Conservation (phyloP, 2,329 filamentous ascomycete species). For the Cladobotryum protrusum region DNA sequence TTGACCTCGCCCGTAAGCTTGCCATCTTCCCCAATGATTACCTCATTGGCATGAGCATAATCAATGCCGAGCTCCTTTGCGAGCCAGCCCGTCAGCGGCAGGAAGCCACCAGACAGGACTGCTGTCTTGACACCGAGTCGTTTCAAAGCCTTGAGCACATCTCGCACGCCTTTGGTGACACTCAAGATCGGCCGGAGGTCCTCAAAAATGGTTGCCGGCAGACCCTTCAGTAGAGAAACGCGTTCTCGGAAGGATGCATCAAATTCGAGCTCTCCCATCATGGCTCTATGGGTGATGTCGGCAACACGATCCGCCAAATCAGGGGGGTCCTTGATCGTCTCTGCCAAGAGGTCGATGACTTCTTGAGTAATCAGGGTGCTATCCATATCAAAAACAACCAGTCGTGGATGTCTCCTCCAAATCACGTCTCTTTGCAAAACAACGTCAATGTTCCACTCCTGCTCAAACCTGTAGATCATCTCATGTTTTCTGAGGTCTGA, state of each 20-base stretch:
- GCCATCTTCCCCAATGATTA: slow-evolving; percentile 53
- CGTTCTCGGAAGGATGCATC: slow-evolving; percentile 74
- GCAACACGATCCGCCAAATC: slow-evolving; percentile 78
- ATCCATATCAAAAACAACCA: slow-evolving; percentile 98
- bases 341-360: slow-evolving; percentile 91
- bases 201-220: slow-evolving; percentile 72
- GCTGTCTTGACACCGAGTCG: slow-evolving; percentile 78
- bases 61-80: slow-evolving; percentile 76
- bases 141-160: slow-evolving; percentile 69
- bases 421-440: slow-evolving; percentile 68
- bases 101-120: slow-evolving; percentile 87
- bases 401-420: slow-evolving; percentile 71
- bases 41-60: slow-evolving; percentile 82
- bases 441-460: slow-evolving; percentile 83
- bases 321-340: slow-evolving; percentile 60
- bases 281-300: slow-evolving; percentile 84
- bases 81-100: slow-evolving; percentile 82
- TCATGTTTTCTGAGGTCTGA: slow-evolving; percentile 72
- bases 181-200: slow-evolving; percentile 68
- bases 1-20: slow-evolving; percentile 66
- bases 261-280: slow-evolving; percentile 95
- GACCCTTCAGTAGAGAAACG: slow-evolving; percentile 72
- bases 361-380: slow-evolving; percentile 95
- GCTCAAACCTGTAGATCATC: slow-evolving; percentile 75
- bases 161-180: slow-evolving; percentile 72